Percentiles rank a stretch among this genome's conserved stretches.
These are phyloP conservation scores for Backusella liffmaniae DNA, from an alignment of 192 early-diverging fungal species.

Conservation along the genomic window DNA sequence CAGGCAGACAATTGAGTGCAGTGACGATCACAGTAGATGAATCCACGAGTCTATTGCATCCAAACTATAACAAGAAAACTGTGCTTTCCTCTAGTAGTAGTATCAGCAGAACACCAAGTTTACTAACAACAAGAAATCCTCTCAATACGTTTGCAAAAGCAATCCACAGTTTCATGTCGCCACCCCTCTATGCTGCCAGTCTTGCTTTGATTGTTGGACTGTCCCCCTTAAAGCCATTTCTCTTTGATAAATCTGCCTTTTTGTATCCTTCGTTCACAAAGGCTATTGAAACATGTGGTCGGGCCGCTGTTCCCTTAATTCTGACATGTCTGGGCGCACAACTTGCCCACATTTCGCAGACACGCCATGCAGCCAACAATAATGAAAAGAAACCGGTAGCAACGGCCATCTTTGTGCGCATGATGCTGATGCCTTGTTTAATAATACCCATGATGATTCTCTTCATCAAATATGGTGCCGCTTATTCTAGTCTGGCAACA, in stretches of 20 bases:
- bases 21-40: constrained; percentile 13
- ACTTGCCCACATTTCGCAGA: constrained; percentile 28
- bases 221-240: constrained; percentile 56
- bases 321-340: constrained; percentile 77
- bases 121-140: neutral
- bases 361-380: constrained; percentile 5
- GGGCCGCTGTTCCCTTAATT: constrained; percentile 78
- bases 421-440: constrained; percentile 38
- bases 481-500: constrained; percentile 43
- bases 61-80: constrained; percentile 7
- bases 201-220: constrained; percentile 65
- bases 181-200: constrained; percentile 71
- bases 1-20: constrained; percentile 10
- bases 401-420: constrained; percentile 31
- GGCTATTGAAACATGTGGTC: constrained; percentile 70
- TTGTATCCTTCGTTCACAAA: constrained; percentile 54
- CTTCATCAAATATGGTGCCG: constrained; percentile 27
- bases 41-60: neutral
- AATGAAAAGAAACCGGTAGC: constrained; percentile 37
- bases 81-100: neutral
- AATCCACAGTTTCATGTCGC: constrained; percentile 50
- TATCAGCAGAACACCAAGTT: neutral
- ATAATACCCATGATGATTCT: constrained; percentile 37
- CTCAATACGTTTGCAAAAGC: neutral
- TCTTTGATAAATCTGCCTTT: constrained; percentile 61